A percentile compares a stretch with the other conserved stretches of the same genome.
phyloP scores from a whole-genome alignment of 257 asterid species.

The Parsonsia alboflavescens region DNA sequence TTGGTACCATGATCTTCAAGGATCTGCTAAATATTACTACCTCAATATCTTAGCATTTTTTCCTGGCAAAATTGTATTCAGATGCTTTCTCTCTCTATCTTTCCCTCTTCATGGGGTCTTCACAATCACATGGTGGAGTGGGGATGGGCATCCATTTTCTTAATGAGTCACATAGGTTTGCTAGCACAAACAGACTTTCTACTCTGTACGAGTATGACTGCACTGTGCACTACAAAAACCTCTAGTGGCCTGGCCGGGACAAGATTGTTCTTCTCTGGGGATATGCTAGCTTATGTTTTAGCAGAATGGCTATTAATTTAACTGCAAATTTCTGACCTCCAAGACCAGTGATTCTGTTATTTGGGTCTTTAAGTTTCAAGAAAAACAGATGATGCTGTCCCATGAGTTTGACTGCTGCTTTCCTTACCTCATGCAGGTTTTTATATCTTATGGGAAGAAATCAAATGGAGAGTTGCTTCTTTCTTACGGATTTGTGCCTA shows the following conservation, averaged over 20 bases:
- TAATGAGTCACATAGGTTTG: background rate
- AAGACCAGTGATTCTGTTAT: background rate
- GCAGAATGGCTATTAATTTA: background rate
- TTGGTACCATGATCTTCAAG: background rate
- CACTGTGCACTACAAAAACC: background rate
- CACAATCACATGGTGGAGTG: background rate
- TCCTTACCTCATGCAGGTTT: slow-evolving; percentile 52
- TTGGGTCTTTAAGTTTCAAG: background rate
- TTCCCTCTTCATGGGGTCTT: background rate
- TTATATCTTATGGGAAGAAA: slow-evolving; percentile 86
- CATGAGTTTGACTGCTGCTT: slow-evolving; percentile 4
- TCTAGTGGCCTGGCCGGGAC: background rate
- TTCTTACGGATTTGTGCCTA: slow-evolving; percentile 94
- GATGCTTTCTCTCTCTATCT: background rate
- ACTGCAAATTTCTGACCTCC: background rate
- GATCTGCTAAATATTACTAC: background rate
- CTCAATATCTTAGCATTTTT: background rate
- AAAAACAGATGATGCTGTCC: background rate
- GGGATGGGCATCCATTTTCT: too few relatives aligned
- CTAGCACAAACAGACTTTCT: background rate
- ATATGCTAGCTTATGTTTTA: background rate
- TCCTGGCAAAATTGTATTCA: background rate
- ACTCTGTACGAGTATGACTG: background rate
- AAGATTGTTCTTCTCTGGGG: background rate
- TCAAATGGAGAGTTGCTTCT: slow-evolving; percentile 92